Evolutionary conservation across 78 protist genomes (phyloP).

Genomic region (Dictyostelium firmibasis): DNA sequence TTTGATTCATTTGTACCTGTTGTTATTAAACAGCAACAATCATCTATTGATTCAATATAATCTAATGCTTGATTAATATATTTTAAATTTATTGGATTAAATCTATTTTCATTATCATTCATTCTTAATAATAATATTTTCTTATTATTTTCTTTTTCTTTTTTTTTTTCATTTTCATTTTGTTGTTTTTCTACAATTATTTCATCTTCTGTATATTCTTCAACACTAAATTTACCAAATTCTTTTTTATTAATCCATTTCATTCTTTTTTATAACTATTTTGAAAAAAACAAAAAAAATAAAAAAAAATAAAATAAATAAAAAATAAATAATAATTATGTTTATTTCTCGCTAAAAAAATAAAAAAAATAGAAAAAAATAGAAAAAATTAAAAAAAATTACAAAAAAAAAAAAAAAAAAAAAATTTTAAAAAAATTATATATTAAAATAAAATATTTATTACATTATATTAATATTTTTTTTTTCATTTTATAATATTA

Average conservation of each 20-base stretch:
- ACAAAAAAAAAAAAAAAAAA: too few relatives aligned
- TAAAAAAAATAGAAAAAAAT: too few relatives aligned
- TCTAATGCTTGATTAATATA: constrained; percentile 40
- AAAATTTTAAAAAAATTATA: too few relatives aligned
- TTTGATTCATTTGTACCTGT: constrained; percentile 18
- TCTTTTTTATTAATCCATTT: constrained; percentile 26
- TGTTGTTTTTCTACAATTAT: too few relatives aligned
- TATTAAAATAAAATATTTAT: too few relatives aligned
- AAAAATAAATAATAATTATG: not conserved
- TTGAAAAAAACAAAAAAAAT: not conserved
- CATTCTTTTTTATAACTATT: not conserved
- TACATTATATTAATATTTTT: too few relatives aligned
- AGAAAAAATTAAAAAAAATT: too few relatives aligned
- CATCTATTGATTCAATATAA: constrained; percentile 19
- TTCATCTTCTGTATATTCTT: not conserved
- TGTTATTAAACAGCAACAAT: constrained; percentile 29
- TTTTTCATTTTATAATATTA: too few relatives aligned
- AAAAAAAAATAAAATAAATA: not conserved
- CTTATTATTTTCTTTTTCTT: not conserved
- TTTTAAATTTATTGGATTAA: constrained; percentile 32
- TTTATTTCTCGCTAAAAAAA: too few relatives aligned
- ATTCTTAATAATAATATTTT: constrained; percentile 1
- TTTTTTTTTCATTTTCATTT: not conserved
- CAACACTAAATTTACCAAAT: constrained; percentile 45
- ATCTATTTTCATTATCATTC: constrained; percentile 39